Evolutionary conservation across 768 basidiomycete genomes (phyloP), one percentile per base, ranked within the genome.

Genomic region (Lactifluus rugatus): DNA sequence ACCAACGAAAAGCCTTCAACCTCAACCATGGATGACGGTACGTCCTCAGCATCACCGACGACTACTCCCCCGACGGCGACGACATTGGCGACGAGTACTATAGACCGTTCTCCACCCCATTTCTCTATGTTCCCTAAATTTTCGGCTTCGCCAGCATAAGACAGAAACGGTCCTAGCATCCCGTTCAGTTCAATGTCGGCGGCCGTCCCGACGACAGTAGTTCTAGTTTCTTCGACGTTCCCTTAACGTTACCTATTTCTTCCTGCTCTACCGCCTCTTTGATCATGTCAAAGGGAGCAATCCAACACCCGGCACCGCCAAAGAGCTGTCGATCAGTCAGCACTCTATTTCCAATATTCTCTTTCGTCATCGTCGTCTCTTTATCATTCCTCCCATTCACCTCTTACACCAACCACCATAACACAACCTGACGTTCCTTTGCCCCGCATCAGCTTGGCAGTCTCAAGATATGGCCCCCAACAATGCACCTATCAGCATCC

Each of bases 41-140:
- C 85, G 85, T 87, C 75, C 70, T 78, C 85, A 85, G 77, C 84
- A 84, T 84, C 82, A 80, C 76, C 84, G 76, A 74, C 83, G 71
- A 75, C 83, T 68, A 71, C 68, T 56, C 57, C 70, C 74, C 74
- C 81, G 71, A 76, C 71, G 63, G 44, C 59, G 72, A 75, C 83
- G 70, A 71, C 68, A 58, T 57, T 73, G 75, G 75, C 81, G 70
- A 76, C 71, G 64, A 66, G 64, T 60, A 65, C 45, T 57, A 58
- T 58, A 57, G 49, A 51, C 55, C 54, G 32, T 42, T 63, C 49
- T 58, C 50, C 50, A 44, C 58, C 23, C 62, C 60, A 50, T 56
- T 62, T 63, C 62, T 52, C 50, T 55, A 62, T 58, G 51, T 65
- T 60, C 47, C 39, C 60, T 56, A 61, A 49, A 59, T 57, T 60